These are phyloP conservation scores for Didymella exigua DNA, from an alignment of 2,329 filamentous ascomycete genomes.

Conservation along the genomic window DNA sequence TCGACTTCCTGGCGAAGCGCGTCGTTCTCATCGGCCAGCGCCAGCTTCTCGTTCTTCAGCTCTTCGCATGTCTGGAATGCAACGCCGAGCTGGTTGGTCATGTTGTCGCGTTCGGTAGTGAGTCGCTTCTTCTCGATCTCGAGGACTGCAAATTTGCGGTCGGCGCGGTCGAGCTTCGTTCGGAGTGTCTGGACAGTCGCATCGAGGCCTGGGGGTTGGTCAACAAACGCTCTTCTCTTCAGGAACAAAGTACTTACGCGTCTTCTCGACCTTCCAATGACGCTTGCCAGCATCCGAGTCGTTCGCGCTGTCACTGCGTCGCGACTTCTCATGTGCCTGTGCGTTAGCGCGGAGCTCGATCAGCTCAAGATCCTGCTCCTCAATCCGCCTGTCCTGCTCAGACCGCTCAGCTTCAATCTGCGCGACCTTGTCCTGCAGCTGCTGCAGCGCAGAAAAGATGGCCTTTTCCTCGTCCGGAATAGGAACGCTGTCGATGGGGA, in stretches of 20 bases:
- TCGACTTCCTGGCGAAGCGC: conserved; percentile 47
- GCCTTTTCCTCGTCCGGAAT: conserved; percentile 68
- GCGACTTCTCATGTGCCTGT: conserved; percentile 48
- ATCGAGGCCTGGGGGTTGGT: conserved; percentile 58
- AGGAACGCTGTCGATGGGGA: conserved; percentile 59
- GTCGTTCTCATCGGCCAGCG: conserved; percentile 44
- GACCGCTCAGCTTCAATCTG: conserved; percentile 62
- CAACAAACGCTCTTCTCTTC: conserved; percentile 13
- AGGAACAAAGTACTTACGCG: conserved; percentile 53
- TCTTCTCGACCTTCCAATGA: conserved; percentile 57
- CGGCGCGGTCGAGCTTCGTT: conserved; percentile 65
- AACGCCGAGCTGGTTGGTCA: conserved; percentile 66
- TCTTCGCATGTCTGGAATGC: conserved; percentile 64
- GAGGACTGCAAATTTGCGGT: conserved; percentile 65
- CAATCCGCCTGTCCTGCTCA: conserved; percentile 55
- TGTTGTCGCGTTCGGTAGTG: conserved; percentile 67
- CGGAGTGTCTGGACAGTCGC: conserved; percentile 65
- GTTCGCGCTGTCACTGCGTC: conserved; percentile 56
- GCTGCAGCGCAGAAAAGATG: conserved; percentile 64
- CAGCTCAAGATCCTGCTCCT: conserved; percentile 60
- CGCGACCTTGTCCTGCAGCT: conserved; percentile 63
- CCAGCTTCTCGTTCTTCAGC: conserved; percentile 54
- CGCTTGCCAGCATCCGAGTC: conserved; percentile 54
- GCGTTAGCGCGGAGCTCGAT: conserved; percentile 57
- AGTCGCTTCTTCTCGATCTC: conserved; percentile 69